phyloP scores from a whole-genome alignment of 768 basidiomycete species.

The Tylopilus balloui region DNA sequence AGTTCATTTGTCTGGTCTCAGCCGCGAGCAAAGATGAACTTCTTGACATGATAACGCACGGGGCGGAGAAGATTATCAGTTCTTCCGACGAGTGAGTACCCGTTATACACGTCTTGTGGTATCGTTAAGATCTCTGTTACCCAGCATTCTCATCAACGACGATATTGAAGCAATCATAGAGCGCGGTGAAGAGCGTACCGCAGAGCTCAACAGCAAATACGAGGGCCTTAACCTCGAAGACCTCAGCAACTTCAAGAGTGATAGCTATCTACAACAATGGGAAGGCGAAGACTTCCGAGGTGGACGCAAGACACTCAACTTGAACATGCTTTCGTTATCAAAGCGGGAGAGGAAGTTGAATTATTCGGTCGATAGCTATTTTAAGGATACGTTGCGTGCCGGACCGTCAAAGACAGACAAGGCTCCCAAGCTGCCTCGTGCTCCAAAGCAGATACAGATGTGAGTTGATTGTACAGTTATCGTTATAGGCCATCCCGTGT shows the following conservation, averaged over 20 bases:
- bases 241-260: constrained; percentile 94
- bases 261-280: constrained; percentile 89
- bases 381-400: constrained; percentile 84
- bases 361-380: constrained; percentile 93
- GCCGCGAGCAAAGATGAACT: constrained; percentile 95
- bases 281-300: constrained; percentile 92
- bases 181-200: constrained; percentile 86
- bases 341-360: constrained; percentile 93
- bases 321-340: constrained; percentile 80
- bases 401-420: constrained; percentile 79
- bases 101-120: background rate
- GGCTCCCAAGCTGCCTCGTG: constrained; percentile 74
- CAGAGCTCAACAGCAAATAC: constrained; percentile 86
- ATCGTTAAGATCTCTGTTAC: background rate
- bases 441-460: constrained; percentile 86
- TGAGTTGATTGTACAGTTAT: constrained; percentile 34
- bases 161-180: constrained; percentile 94
- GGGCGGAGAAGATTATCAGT: constrained; percentile 95
- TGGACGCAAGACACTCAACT: constrained; percentile 67
- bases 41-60: constrained; percentile 96
- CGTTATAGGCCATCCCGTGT: no score
- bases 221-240: constrained; percentile 91
- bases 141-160: constrained; percentile 70
- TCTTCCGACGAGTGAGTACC: constrained; percentile 59
- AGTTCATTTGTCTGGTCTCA: constrained; percentile 23